Conservation (phyloP, 352 stramenopile species). For the Globisporangium nunn region DNA sequence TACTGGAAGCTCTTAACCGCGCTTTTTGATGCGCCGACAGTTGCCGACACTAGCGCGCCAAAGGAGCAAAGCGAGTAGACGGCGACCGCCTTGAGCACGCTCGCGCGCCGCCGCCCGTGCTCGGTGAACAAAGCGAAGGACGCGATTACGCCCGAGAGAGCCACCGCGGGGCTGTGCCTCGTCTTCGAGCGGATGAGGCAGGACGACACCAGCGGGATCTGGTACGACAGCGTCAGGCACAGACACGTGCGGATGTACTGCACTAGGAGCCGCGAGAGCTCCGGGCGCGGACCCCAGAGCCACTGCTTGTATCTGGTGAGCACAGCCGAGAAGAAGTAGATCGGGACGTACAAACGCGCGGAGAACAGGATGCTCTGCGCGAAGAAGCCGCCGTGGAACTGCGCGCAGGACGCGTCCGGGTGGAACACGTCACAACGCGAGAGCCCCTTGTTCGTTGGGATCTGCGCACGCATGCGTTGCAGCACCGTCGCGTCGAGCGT, state of each 20-base stretch:
- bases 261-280: slow-evolving; percentile 20
- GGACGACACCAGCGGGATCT: slow-evolving; percentile 45
- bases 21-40: slow-evolving; percentile 13
- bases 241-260: slow-evolving; percentile 52
- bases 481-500: slow-evolving; percentile 24
- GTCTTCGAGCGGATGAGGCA: slow-evolving; percentile 32
- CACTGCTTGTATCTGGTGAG: slow-evolving; percentile 55
- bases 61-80: slow-evolving; percentile 41
- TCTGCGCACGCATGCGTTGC: slow-evolving; percentile 46
- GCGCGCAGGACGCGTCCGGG: slow-evolving; percentile 25
- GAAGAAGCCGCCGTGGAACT: slow-evolving; percentile 43
- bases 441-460: slow-evolving; percentile 25
- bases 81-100: slow-evolving; percentile 48
- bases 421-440: slow-evolving; percentile 65
- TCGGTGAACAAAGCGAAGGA: slow-evolving; percentile 42
- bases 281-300: slow-evolving; percentile 46
- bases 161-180: slow-evolving; percentile 23
- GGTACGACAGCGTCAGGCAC: slow-evolving; percentile 55
- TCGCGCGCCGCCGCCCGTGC: slow-evolving; percentile 39
- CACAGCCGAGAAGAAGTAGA: slow-evolving; percentile 49
- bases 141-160: slow-evolving; percentile 30
- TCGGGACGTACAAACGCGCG: slow-evolving; percentile 49
- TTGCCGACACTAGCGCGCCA: slow-evolving; percentile 19
- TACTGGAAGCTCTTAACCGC: slow-evolving; percentile 28
- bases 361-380: slow-evolving; percentile 29